Percentiles rank a stretch among this genome's conserved stretches.
Evolutionary conservation across 2,329 filamentous ascomycete genomes (phyloP).

Genomic region (Tolypocladium tropicale): DNA sequence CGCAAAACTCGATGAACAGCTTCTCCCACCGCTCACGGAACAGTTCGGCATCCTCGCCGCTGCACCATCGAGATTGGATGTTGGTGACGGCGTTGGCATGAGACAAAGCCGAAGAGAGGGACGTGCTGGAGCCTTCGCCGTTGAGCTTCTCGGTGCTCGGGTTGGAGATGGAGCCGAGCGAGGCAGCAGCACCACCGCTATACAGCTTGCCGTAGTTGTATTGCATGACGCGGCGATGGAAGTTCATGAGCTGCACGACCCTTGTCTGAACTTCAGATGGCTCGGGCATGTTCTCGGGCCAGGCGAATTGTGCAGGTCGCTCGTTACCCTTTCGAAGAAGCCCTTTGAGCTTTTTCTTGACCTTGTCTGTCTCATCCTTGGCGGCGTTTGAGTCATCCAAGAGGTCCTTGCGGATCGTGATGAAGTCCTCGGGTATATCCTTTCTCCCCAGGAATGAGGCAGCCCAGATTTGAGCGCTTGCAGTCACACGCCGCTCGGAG

Average conservation of each 20-base stretch:
- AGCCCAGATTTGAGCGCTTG: constrained; percentile 94
- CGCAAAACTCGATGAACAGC: constrained; percentile 90
- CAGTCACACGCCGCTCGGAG: constrained; percentile 87
- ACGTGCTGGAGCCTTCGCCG: constrained; percentile 29
- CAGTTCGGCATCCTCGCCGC: constrained; percentile 84
- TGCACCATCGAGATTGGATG: constrained; percentile 92
- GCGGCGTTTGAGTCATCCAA: constrained; percentile 96
- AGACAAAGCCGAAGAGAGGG: constrained; percentile 40
- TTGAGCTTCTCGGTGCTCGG: constrained; percentile 35
- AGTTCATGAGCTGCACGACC: constrained; percentile 95
- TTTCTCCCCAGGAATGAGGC: constrained; percentile 80
- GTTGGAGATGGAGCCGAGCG: constrained; percentile 47
- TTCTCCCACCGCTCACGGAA: constrained; percentile 99
- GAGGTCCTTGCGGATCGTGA: constrained; percentile 85
- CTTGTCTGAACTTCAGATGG: constrained; percentile 86
- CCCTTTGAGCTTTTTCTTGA: constrained; percentile 98
- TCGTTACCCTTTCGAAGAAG: constrained; percentile 86
- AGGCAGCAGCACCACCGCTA: constrained; percentile 53
- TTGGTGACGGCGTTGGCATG: constrained; percentile 52
- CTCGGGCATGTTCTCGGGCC: constrained; percentile 90
- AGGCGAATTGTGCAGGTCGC: constrained; percentile 92
- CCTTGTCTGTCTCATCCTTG: constrained; percentile 98
- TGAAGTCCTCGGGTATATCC: constrained; percentile 75
- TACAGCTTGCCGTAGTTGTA: constrained; percentile 81
- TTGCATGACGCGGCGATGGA: constrained; percentile 90